Evolutionary conservation across 148 eudicot species (phyloP), one percentile per base, ranked within the genome.

Genomic region (Rhododendron molle): DNA sequence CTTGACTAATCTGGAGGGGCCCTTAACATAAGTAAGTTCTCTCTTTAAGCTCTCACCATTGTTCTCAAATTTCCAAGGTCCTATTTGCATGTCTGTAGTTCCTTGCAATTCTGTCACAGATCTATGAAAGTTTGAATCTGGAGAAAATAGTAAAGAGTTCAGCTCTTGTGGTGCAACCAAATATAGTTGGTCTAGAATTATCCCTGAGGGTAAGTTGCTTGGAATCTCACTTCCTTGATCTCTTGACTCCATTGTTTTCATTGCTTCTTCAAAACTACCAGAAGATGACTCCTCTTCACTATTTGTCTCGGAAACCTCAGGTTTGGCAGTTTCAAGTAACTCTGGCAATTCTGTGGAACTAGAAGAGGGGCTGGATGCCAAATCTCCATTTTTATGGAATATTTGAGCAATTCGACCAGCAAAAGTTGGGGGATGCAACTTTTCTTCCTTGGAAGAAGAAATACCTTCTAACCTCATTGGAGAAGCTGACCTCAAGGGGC

Each of bases 141-240:
- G 95, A 38, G 98, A 92, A 89, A 97, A 97, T 20, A 97, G 85
- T 23, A 94, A 36, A 20, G 93, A 69, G 82, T 97, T 97, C 85
- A 97, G 86, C 30, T 94, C 95, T 56, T 88, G 69, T 43, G 98
- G 87, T 14, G 98, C n/a, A 88, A 84, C 84, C 47, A 86, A 85
- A 88, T 92, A 97, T 21, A 89, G 76, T 79, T 97, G 97, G 83
- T 97, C 96, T 21, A 95, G 16, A 86, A 93, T 86, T 81, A 95
- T 83, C 43, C 99, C 99, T 50, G 92, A 92, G 10, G 94, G 80
- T 86, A 96, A 92, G 89, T 90, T 93, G 87, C 84, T 84, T 3
- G 99, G 98, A 87, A 89, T 84, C 73, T 96, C 93, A 79, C 47
- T 83, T 83, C 83, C 96, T 86, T 90, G 92, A 79, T 92, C 93